phyloP scores from a whole-genome alignment of 2,329 filamentous ascomycete genomes.

The Pseudogymnoascus sp. region DNA sequence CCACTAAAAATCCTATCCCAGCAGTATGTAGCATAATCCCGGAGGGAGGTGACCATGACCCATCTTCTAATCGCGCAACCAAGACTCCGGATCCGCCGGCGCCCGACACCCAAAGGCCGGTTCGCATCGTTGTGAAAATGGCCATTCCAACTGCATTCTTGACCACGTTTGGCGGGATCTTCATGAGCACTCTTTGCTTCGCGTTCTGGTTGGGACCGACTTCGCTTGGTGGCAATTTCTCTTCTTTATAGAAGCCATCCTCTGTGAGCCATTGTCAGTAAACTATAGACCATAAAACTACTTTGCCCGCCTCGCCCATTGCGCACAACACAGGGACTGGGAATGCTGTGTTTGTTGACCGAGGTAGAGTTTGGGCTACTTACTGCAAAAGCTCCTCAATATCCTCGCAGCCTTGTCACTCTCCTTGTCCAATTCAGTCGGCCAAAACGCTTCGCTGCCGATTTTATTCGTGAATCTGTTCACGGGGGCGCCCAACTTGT shows the following conservation, averaged over 20 bases:
- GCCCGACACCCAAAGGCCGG: slow-evolving; percentile 83
- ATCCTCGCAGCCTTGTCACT: slow-evolving; percentile 88
- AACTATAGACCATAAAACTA: background rate
- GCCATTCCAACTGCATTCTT: slow-evolving; percentile 83
- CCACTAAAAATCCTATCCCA: slow-evolving; percentile 80
- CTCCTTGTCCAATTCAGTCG: slow-evolving; percentile 77
- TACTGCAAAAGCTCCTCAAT: slow-evolving; percentile 82
- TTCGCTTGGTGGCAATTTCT: slow-evolving; percentile 32
- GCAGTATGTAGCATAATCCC: slow-evolving; percentile 87
- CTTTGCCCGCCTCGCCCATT: background rate
- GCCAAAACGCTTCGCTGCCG: slow-evolving; percentile 78
- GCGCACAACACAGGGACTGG: background rate
- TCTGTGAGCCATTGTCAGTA: slow-evolving; percentile 30
- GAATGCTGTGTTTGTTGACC: slow-evolving; percentile 26
- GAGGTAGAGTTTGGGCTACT: slow-evolving; percentile 28
- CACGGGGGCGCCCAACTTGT: slow-evolving; percentile 65
- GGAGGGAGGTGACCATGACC: slow-evolving; percentile 84
- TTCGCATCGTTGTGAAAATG: slow-evolving; percentile 93
- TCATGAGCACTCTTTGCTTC: slow-evolving; percentile 55
- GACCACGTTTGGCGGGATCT: slow-evolving; percentile 80
- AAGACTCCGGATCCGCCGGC: slow-evolving; percentile 85
- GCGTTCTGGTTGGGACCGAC: slow-evolving; percentile 33
- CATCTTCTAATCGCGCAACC: slow-evolving; percentile 75
- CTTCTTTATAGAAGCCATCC: slow-evolving; percentile 62
- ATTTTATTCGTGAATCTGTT: slow-evolving; percentile 77